A percentile compares a stretch with the other conserved stretches of the same genome.
These are phyloP conservation scores for grape (Vitis vinifera) DNA, from an alignment of 164 flowering plant species.

Conservation along the genomic window ASM3070453v1 NC_081819.1:19470501-19471000, in stretches of 20 bases:
- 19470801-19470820: constrained; percentile 68
- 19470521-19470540: constrained; percentile 91
- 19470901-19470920: no score
- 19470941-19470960: no score
- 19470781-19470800: constrained; percentile 62
- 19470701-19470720: constrained; percentile 72
- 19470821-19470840: constrained; percentile 64
- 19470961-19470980: no score
- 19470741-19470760: constrained; percentile 83
- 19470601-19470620: constrained; percentile 87
- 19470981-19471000: neutral
- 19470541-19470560: constrained; percentile 78
- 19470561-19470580: constrained; percentile 87
- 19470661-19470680: constrained; percentile 95
- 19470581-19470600: constrained; percentile 92
- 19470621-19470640: constrained; percentile 62
- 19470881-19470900: neutral
- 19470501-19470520: constrained; percentile 75
- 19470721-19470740: constrained; percentile 56
- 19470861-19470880: neutral
- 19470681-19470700: constrained; percentile 91
- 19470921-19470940: no score
- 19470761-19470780: constrained; percentile 96
- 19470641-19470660: constrained; percentile 98
- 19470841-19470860: constrained; percentile 19